Evolutionary conservation across 257 asterid species (phyloP), one percentile per base, ranked within the genome.

Genomic region (Eustoma russellianum): DNA sequence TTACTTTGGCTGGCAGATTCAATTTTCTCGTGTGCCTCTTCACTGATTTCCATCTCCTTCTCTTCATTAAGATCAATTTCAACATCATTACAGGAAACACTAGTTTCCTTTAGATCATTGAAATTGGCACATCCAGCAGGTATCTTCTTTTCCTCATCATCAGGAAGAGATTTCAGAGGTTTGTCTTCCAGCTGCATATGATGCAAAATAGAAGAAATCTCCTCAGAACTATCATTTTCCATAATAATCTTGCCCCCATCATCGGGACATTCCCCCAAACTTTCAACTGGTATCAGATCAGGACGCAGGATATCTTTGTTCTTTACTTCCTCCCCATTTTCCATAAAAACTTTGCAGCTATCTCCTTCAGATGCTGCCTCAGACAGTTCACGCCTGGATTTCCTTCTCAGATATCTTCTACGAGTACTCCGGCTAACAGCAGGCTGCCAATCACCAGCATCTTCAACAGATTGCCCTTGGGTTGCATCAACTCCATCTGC

Each of bases 341-440:
- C 61, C 35, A 73, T 33, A 41, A 48, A 49, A 54, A 73, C 84
- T 19, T 67, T 69, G 19, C 74, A 72, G 24, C 50, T 69, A 65
- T 62, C 80, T 6, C 63, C 52, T 52, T 69, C 87, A 50, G 94
- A 70, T 18, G 53, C 59, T 8, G 66, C 62, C 28, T 70, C 80
- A 7, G 61, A 58, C 72, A 72, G 66, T 68, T 86, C 96, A 54
- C 91, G 79, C 50, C 89, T 83, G 56, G 95, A 90, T 76, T 85
- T 92, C 66, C 99, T 82, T 70, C 99, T 79, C 60, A 85, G 86
- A 63, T 47, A 92, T 70, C 94, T 85, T 70, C 97, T 81, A 56
- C 79, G 95, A 59, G 97, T 88, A 62, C 93, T 92, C 30, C 97
- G 84, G 68, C 94, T 70, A 44, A 88, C 97, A 57, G 97, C 95